Base-by-base conservation (phyloP, 495 filamentous ascomycete species). In the Xylaria scruposa region DNA sequence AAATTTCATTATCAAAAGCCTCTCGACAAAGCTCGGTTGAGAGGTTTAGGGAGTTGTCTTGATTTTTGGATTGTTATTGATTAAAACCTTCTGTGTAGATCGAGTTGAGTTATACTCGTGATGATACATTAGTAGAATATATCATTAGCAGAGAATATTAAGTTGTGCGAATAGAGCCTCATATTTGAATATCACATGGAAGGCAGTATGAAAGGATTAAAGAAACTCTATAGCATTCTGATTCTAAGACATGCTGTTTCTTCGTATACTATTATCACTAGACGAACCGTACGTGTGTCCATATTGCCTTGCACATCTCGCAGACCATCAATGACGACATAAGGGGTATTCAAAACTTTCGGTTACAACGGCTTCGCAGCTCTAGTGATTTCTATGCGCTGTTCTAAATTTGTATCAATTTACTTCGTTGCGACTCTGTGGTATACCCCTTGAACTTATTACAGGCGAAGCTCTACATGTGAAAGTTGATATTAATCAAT, bases 331-430 rank as follows among this genome's bases (percentile, higher is more conserved):
- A 56, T 56, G 65, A 67, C 49, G 65, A 40, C 31, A 67, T 54
- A 40, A 31, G 33, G n/a, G 29, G 38, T 10, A 38, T 53, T 8
- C 42, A 2, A 51, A 40, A 1, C 31, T 56, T 54, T 42, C 65
- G 65, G 65, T 26, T 54, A 67, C 4, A 49, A 40, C 65, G 65
- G 65, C 46, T 21, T 56, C 10, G 49, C 29, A 44, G n/a, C n/a
- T 67, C 7, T 24, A 21, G 36, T 56, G 17, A 17, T 40, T 12
- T 13, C 5, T 0, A 12, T 3, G 13, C 2, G 38, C 17, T 31
- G 33, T 21, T 56, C 65, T 53, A 56, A 54, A 53, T 49, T 49
- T 54, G n/a, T n/a, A 38, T 36, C 33, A 44, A 8, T 56, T 17
- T 67, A 24, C 53, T 38, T 13, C 33, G 19, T 33, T 19, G 15